Base-by-base conservation (phyloP, 441 rosid species). In the Hura crepitans region DNA sequence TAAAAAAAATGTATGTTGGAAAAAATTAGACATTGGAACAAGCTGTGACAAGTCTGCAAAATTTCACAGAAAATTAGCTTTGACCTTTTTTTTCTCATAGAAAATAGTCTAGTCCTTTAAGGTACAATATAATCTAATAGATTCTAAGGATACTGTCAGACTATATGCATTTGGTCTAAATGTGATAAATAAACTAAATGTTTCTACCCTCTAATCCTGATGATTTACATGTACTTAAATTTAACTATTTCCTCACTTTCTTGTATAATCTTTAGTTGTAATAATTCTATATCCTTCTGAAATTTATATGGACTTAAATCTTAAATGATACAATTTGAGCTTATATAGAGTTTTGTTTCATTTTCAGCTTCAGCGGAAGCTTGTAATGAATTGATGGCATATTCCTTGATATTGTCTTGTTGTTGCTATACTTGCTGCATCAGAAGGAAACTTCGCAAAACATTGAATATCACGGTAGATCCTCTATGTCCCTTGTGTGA, bases 351-450 rank as follows among this genome's bases (percentile, higher is more conserved):
- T 62, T 72, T 42, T 76, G 33, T 62, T 67, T 28, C 20, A 74
- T 74, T 57, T 39, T 17, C 91, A 91, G 98, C 96, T 77, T 83
- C 97, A 61, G 79, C 81, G 13, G 91, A 92, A 84, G 92, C 83
- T 57, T 94, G 96, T 78, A 92, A 84, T 55, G 94, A 94, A 37
- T 81, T 94, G 84, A 79, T 94, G 94, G 92, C 89, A 55, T 90
- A 92, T 82, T 90, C 97, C 2, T 78, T 90, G 82, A 81, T 92
- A 79, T 73, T 92, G 73, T 92, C 99, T 51, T 94, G 98, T 74
- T 91, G 96, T 78, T 94, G 97, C 83, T 94, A 94, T 55, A 92
- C 97, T 61, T 87, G 97, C 77, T 88, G 94, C 39, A 68, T 92
- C 47, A 84, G 98, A 79, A 82, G 86, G 87, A 89, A 89, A 80